Evolutionary conservation across 2,329 filamentous ascomycete species (phyloP), one percentile per base, ranked within the genome.

Genomic region (Parascedosporium putredinis): DNA sequence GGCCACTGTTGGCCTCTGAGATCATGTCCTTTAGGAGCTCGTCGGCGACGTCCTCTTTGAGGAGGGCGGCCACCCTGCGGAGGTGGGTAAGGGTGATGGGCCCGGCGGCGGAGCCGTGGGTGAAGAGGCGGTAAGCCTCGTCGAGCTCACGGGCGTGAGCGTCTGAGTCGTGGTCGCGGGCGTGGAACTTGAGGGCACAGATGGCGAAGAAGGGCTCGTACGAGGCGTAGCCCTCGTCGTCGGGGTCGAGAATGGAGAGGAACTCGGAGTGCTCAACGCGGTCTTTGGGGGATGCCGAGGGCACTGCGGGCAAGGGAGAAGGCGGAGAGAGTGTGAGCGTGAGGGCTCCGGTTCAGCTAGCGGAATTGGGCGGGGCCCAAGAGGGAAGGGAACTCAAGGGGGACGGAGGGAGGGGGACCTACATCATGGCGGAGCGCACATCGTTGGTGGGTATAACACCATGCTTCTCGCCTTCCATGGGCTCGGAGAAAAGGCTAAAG

Each of bases 11-110:
- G 45, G 91, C 93, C 72, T 97, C 91, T 45, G 89, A 71, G 51
- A 98, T 84, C 93, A 98, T 98, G 70, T 96, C 89, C 68, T 79
- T 81, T 61, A 98, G 69, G 61, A 95, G 67, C 45, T 88, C 83
- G 59, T 97, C 93, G 52, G 80, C 79, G 22, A 95, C 83, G 54
- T 83, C 88, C 67, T 95, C 88, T 66, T 88, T 87, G 58, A 98
- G 68, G 58, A 88, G 79, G 57, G 79, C 81, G 38, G 90, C 89
- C 49, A 96, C 83, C 59, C 84, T 75, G 61, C 80, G 79, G 62
- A 98, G 68, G 67, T 95, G 85, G 14, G 76, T 76, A 24, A 97
- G 60, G 2, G 86, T 93, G 56, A 98, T 95, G n/a, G 78, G 79
- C 4, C 51, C 52, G 6, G 47, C 53, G 59, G 38, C 5, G 52